Percentiles rank a stretch among this genome's conserved stretches.
phyloP scores from a whole-genome alignment of 768 basidiomycete genomes.

The Tulasnella sp. region DNA sequence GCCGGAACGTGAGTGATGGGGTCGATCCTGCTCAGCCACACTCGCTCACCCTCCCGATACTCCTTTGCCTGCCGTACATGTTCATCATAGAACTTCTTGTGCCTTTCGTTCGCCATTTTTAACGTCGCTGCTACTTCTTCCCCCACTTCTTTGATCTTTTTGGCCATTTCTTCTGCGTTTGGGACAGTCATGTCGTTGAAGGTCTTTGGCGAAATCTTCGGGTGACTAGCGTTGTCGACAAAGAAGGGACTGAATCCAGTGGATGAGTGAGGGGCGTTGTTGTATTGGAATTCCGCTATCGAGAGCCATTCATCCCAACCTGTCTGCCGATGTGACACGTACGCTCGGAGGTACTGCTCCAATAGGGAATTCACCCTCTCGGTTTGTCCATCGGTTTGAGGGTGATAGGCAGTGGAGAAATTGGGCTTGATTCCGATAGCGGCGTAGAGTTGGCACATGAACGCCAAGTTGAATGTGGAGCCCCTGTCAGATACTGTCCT shows the following conservation, averaged over 20 bases:
- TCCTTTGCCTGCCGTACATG: too few relatives aligned
- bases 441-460: neutral
- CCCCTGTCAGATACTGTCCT: neutral
- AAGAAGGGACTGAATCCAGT: neutral
- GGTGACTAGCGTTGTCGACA: constrained; percentile 1
- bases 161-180: neutral
- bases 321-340: neutral
- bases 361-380: constrained; percentile 1
- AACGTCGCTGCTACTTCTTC: neutral
- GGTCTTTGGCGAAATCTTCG: neutral
- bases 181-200: neutral
- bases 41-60: too few relatives aligned
- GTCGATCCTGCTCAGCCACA: too few relatives aligned
- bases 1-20: too few relatives aligned
- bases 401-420: neutral
- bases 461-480: neutral
- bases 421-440: neutral
- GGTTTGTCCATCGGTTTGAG: constrained; percentile 8
- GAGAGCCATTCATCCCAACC: neutral
- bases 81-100: neutral
- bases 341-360: neutral
- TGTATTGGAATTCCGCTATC: neutral
- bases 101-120: neutral
- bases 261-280: neutral
- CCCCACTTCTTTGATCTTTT: neutral